These are phyloP conservation scores for Aureobasidium lini DNA, from an alignment of 2,329 filamentous ascomycete species.

Conservation along the genomic window DNA sequence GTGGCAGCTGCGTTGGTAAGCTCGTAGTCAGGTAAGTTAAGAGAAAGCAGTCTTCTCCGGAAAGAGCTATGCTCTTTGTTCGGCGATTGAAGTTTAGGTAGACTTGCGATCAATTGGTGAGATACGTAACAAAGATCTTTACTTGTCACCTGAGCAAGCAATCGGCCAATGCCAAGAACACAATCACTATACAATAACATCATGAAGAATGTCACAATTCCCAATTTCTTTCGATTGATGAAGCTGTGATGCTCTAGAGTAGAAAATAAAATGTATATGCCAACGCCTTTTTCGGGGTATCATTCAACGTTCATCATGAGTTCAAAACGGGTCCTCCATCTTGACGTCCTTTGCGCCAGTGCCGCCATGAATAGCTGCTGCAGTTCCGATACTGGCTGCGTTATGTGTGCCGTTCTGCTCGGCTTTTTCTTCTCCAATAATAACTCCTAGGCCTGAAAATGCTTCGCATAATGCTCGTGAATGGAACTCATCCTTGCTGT, in stretches of 20 bases:
- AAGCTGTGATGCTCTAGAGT: too few species aligned
- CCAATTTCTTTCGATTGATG: not conserved
- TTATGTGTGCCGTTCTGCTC: slow-evolving; percentile 34
- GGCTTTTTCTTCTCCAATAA: slow-evolving; percentile 65
- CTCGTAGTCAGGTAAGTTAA: not conserved
- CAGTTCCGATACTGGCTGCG: slow-evolving; percentile 25
- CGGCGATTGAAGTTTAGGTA: not conserved
- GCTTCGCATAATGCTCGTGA: slow-evolving; percentile 76
- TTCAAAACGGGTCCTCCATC: slow-evolving; percentile 37
- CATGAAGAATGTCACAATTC: not conserved
- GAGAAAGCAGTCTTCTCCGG: too few species aligned
- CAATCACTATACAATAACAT: not conserved
- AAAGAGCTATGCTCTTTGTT: not conserved
- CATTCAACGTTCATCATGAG: slow-evolving; percentile 14
- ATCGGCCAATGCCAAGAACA: not conserved
- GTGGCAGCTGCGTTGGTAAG: not conserved
- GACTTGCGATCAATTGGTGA: not conserved
- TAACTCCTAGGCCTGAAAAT: slow-evolving; percentile 81
- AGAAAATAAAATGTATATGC: not conserved
- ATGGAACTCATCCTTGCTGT: slow-evolving; percentile 75
- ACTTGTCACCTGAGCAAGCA: slow-evolving; percentile 2
- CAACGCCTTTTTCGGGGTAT: slow-evolving; percentile 16
- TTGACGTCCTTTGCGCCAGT: slow-evolving; percentile 50
- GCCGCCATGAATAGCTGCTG: slow-evolving; percentile 34
- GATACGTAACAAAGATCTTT: not conserved